Conservation (phyloP, 1,139 yeast genomes). For the Spathaspora jeffriesii region DNA sequence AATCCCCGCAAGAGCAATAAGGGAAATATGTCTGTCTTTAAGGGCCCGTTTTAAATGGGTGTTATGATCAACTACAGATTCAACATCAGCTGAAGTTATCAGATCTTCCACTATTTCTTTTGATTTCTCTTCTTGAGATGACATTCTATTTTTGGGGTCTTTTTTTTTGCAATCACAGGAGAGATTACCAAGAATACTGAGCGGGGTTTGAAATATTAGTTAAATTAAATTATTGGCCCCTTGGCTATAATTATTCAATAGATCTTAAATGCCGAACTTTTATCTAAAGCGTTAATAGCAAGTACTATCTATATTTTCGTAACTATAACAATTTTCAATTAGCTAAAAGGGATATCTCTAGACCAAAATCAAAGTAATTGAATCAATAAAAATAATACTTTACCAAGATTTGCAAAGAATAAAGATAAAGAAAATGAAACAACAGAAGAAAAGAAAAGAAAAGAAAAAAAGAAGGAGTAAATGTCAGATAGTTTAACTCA, state of each 20-base stretch:
- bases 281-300: background rate
- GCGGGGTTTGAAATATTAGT: background rate
- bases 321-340: background rate
- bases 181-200: background rate
- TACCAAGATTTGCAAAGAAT: background rate
- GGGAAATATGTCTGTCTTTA: conserved; percentile 45
- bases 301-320: background rate
- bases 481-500: background rate
- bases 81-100: background rate
- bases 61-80: conserved; percentile 2
- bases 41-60: conserved; percentile 25
- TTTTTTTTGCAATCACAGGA: background rate
- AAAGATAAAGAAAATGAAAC: background rate
- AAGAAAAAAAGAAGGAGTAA: no score
- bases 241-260: background rate
- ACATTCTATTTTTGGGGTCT: background rate
- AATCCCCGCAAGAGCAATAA: conserved; percentile 55
- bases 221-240: background rate
- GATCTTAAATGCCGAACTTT: background rate
- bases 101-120: conserved; percentile 2
- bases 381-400: background rate
- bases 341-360: background rate
- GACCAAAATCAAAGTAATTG: background rate
- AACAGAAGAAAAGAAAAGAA: background rate
- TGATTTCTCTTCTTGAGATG: background rate